Conservation (phyloP, 805 yeast species). For the Ogataea pilisensis region DNA sequence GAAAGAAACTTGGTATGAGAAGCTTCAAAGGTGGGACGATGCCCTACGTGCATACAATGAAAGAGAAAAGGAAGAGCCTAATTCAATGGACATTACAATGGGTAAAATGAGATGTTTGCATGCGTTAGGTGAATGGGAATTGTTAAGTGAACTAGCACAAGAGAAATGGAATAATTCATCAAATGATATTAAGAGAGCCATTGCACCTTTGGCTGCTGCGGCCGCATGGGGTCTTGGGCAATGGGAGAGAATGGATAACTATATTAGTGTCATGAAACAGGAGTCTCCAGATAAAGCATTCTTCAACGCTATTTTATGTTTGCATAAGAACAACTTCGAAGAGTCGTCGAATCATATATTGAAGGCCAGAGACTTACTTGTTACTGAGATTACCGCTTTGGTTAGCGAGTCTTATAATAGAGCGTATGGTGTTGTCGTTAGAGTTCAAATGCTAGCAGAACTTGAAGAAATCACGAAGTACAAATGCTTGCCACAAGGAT, state of each 20-base stretch:
- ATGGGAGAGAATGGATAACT: constrained; percentile 95
- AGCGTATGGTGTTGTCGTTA: constrained; percentile 93
- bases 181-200: constrained; percentile 68
- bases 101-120: constrained; percentile 98
- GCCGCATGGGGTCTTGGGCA: constrained; percentile 98
- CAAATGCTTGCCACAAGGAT: constrained; percentile 77
- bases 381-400: constrained; percentile 89
- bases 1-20: constrained; percentile 97
- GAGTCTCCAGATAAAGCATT: constrained; percentile 95
- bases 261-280: constrained; percentile 81
- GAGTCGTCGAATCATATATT: constrained; percentile 76
- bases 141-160: constrained; percentile 76
- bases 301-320: constrained; percentile 82
- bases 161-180: constrained; percentile 78
- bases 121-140: constrained; percentile 99
- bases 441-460: constrained; percentile 97
- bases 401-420: constrained; percentile 95
- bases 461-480: constrained; percentile 90
- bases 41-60: constrained; percentile 87
- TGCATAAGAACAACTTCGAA: constrained; percentile 82
- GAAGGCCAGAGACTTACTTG: constrained; percentile 82
- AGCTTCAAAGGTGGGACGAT: constrained; percentile 96
- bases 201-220: constrained; percentile 97
- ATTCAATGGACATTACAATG: constrained; percentile 83
- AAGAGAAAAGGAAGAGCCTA: constrained; percentile 61